These are phyloP conservation scores for Teunomyces panamensis DNA, from an alignment of 805 yeast species.

Conservation along the genomic window DNA sequence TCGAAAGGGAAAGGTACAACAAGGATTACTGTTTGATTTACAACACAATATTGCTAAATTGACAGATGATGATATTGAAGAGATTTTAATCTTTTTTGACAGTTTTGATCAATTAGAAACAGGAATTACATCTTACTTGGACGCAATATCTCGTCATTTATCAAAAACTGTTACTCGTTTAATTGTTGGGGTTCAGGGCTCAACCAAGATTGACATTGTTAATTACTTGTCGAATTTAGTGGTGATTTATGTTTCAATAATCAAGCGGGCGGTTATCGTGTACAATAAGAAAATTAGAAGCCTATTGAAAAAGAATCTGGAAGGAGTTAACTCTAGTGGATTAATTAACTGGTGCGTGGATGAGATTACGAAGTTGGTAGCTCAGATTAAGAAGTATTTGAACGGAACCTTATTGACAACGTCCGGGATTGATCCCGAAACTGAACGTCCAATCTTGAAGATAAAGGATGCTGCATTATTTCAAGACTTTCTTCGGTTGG, in stretches of 20 bases:
- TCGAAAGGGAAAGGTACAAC: conserved; percentile 36
- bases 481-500: conserved; percentile 50
- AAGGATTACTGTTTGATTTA: conserved; percentile 36
- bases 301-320: conserved; percentile 25
- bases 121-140: conserved; percentile 33
- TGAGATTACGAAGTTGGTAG: conserved; percentile 58
- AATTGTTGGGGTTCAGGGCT: conserved; percentile 40
- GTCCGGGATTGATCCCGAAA: conserved; percentile 21
- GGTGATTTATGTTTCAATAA: conserved; percentile 36
- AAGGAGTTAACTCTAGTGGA: conserved; percentile 43
- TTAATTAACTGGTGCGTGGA: conserved; percentile 76
- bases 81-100: conserved; percentile 34
- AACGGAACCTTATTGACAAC: conserved; percentile 57
- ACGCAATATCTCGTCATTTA: conserved; percentile 32
- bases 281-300: conserved; percentile 35
- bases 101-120: conserved; percentile 34
- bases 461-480: conserved; percentile 28
- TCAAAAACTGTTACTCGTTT: conserved; percentile 31
- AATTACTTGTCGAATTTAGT: conserved; percentile 39
- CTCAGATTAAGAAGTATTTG: conserved; percentile 62
- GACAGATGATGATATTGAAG: conserved; percentile 27
- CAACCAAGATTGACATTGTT: conserved; percentile 41
- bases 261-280: conserved; percentile 50
- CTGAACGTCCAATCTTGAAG: conserved; percentile 24
- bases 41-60: conserved; percentile 31